Evolutionary conservation across 2,329 filamentous ascomycete genomes (phyloP), one percentile per base, ranked within the genome.

Genomic region (Penicillium sp.): DNA sequence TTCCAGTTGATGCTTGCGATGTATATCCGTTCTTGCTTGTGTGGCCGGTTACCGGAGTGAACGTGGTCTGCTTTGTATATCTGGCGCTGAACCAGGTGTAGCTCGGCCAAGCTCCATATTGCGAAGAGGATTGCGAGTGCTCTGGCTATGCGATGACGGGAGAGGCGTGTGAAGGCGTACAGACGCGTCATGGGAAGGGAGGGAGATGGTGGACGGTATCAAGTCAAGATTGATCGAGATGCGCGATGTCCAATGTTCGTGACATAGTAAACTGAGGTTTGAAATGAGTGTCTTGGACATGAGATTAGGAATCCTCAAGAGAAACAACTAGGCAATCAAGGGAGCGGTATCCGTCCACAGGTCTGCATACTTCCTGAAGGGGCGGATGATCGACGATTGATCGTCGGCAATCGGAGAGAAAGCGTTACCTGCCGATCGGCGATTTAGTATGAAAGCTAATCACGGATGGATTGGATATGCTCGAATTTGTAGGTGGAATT

Each of bases 1-100:
- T 86, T 88, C 77, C 83, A 87, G 61, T 87, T 83, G 63, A 85
- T 81, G 53, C 80, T 81, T 4, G 83, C 81, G 52, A 89, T 86
- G 69, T 82, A 89, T 53, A 89, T 77, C 3, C 65, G 61, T 44
- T 67, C 60, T 10, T 22, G 49, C 8, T 37, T 51, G 27, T 41
- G 54, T 11, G 60, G 54, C 8, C 45, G 25, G 25, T 48, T 33
- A 22, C 40, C 53, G 35, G 52, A 47, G 10, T 39, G 46, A 16
- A 33, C 9, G 16, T 59, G 4, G 16, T 46, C 54, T 31, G 39
- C 45, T 22, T 55, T 45, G 39, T 47, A 52, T 25, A 61, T 36
- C 13, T 48, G 53, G 13, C 42, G 52, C 4, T 56, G 52, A 29
- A 59, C 56, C 4, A 58, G 33, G 27, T 58, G 48, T 12, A 59